Conservation (phyloP, 148 eudicot species). For the Rhododendron simsii region DNA sequence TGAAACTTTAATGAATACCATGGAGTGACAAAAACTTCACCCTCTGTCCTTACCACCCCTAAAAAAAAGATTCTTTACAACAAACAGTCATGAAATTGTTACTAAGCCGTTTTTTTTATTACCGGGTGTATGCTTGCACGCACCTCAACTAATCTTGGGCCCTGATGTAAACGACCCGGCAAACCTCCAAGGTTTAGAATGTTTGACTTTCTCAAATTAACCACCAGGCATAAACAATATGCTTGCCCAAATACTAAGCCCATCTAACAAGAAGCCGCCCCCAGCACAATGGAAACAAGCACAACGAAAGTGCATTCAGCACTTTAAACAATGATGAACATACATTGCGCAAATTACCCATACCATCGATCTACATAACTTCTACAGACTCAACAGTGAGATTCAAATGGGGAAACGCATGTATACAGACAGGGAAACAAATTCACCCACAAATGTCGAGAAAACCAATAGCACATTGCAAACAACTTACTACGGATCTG, state of each 20-base stretch:
- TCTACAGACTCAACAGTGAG: neutral
- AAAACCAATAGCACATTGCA: neutral
- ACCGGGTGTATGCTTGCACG: neutral
- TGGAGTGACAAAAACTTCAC: neutral
- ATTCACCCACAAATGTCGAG: neutral
- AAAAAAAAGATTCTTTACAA: neutral
- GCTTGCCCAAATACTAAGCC: neutral
- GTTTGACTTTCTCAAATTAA: neutral
- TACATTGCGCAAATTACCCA: conserved; percentile 8
- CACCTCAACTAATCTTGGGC: neutral
- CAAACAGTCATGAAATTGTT: neutral
- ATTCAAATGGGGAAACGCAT: conserved; percentile 6
- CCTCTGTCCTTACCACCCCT: neutral
- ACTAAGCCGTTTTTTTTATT: neutral
- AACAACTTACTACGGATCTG: conserved; percentile 7
- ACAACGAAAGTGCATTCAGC: neutral
- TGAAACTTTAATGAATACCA: neutral
- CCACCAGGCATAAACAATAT: neutral
- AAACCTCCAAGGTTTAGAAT: neutral
- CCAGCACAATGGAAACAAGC: neutral
- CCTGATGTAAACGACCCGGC: neutral
- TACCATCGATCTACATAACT: neutral
- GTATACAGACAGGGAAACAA: neutral
- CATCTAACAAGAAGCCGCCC: neutral
- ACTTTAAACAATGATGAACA: neutral